These are phyloP conservation scores for Arthrocladium fulminans DNA, from an alignment of 2,329 filamentous ascomycete species.

Conservation along the genomic window DNA sequence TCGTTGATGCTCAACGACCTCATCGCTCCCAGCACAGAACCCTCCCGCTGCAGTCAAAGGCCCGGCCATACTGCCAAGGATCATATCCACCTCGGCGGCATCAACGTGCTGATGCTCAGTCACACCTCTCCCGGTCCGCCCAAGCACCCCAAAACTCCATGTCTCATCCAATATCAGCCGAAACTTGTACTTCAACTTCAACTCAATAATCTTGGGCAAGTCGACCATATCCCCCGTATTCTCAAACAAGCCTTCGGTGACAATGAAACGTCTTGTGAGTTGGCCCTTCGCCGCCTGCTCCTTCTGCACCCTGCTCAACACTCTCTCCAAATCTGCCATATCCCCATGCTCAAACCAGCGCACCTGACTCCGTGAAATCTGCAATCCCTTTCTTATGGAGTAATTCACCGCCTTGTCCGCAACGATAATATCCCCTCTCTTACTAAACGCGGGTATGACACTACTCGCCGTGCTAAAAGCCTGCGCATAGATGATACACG, in stretches of 20 bases:
- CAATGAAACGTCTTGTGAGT: conserved; percentile 85
- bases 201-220: conserved; percentile 77
- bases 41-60: conserved; percentile 87
- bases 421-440: conserved; percentile 93
- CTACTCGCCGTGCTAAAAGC: conserved; percentile 94
- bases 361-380: conserved; percentile 84
- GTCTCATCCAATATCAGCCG: conserved; percentile 95
- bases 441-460: conserved; percentile 93
- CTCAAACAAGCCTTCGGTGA: conserved; percentile 92
- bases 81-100: conserved; percentile 89
- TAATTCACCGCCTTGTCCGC: conserved; percentile 91
- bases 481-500: conserved; percentile 91
- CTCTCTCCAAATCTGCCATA: conserved; percentile 81
- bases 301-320: conserved; percentile 74
- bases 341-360: conserved; percentile 95
- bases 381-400: conserved; percentile 85
- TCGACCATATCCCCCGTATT: conserved; percentile 76
- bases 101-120: conserved; percentile 97
- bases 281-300: conserved; percentile 75
- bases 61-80: conserved; percentile 83
- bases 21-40: conserved; percentile 84
- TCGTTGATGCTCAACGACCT: conserved; percentile 93
- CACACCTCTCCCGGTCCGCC: conserved; percentile 79
- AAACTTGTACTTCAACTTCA: conserved; percentile 96
- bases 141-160: conserved; percentile 91